Evolutionary conservation across 2,329 filamentous ascomycete genomes (phyloP), one percentile per base, ranked within the genome.

Genomic region (Epichloe bromicola): DNA sequence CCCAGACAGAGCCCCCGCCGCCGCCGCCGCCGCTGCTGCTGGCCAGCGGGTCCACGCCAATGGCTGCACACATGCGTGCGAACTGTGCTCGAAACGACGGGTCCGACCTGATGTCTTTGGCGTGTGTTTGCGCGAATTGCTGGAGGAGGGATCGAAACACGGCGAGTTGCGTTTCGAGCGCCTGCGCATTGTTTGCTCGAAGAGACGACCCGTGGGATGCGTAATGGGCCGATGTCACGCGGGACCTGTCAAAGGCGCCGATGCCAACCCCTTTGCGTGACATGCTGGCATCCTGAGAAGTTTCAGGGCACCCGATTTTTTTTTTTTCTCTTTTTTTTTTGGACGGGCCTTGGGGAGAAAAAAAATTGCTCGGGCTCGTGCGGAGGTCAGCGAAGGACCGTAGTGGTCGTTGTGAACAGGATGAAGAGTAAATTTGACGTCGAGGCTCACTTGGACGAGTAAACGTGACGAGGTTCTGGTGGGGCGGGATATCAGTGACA

Each of bases 51-150:
- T 98, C 93, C 12, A 98, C 89, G 46, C 93, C 93, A 58, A 98
- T 96, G 55, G 90, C 89, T 61, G 89, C 82, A 71, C 93, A 98
- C 93, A 98, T 98, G 66, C 91, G 88, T 3, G 93, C 91, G 64
- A 98, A 98, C 69, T 98, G 91, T 36, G 91, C 89, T 54, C 93
- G 88, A 68, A 98, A 98, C 8, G 82, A 85, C 5, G 93, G 93
- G 66, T 97, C 90, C 2, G 89, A 95, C 56, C 91, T 90, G 54
- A 98, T 98, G 61, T 95, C 93, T 64, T 90, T 89, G 59, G 86
- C 87, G 75, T 98, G 93, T 47, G 91, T 95, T 62, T 91, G 79
- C 43, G 90, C 88, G 69, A 98, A 98, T 68, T 94, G 89, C 70
- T 96, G 89, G 5, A 98, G 81, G 11, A 96, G 78, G 17, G 88